Percentiles rank a stretch among this genome's conserved stretches.
Evolutionary conservation across 176 grass and related monocot species (phyloP).

Genomic region (Saccharum spontaneum): DNA sequence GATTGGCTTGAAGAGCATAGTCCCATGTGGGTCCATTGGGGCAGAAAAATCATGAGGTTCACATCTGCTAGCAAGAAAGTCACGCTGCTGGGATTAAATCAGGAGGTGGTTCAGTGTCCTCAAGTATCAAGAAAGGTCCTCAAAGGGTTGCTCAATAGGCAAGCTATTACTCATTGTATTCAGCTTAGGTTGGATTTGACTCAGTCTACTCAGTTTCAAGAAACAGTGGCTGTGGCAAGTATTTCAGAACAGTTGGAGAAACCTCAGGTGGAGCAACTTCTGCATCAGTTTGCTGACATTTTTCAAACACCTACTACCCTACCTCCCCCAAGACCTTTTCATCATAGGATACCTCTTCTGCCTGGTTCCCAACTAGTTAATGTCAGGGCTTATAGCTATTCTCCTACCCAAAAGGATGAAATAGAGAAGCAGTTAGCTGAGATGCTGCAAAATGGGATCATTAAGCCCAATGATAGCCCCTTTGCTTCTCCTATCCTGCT

Average conservation of each 20-base stretch:
- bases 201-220: no score
- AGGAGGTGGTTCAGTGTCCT: no score
- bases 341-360: not conserved
- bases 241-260: no score
- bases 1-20: not conserved
- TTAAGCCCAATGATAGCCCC: not conserved
- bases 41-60: not conserved
- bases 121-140: no score
- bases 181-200: no score
- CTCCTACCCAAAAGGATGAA: not conserved
- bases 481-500: not conserved
- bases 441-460: not conserved
- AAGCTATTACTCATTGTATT: no score
- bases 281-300: not conserved
- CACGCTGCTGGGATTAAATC: accelerated
- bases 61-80: not conserved
- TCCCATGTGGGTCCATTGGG: not conserved
- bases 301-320: not conserved
- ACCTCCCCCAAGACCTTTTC: not conserved
- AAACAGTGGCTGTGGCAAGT: no score
- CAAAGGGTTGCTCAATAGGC: no score
- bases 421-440: not conserved
- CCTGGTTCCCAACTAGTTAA: not conserved
- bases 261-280: no score
- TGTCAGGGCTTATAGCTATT: not conserved